These are phyloP conservation scores for Colletotrichum chrysophilum DNA, from an alignment of 2,329 filamentous ascomycete genomes.

Conservation along the genomic window DNA sequence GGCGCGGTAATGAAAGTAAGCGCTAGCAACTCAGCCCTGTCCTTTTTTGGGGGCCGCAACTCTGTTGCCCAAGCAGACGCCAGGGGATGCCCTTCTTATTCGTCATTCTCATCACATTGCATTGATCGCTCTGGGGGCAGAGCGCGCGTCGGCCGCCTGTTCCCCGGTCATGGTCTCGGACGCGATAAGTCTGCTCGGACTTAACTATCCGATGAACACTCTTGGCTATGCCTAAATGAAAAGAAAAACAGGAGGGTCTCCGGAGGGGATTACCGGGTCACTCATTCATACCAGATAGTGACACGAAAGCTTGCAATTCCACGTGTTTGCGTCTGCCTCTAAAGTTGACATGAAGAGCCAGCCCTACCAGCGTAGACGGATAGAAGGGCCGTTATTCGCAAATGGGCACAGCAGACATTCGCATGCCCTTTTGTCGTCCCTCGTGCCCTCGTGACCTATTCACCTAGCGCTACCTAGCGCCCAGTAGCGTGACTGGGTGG, in stretches of 20 bases:
- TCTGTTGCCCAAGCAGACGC: not conserved
- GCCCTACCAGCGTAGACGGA: not conserved
- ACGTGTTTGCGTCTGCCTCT: not conserved
- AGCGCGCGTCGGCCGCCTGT: not conserved
- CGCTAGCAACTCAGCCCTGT: constrained; percentile 16
- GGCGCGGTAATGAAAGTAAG: constrained; percentile 5
- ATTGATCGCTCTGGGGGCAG: not conserved
- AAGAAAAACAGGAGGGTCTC: not conserved
- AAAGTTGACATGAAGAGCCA: not conserved
- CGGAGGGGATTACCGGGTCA: not conserved
- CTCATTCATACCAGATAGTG: not conserved
- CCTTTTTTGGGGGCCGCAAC: not conserved
- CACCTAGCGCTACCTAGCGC: not conserved
- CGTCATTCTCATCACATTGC: not conserved
- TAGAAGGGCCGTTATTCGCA: not conserved
- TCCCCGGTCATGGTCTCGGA: not conserved
- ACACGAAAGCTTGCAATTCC: not conserved
- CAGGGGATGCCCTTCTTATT: not conserved
- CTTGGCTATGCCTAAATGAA: not conserved
- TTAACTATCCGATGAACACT: not conserved
- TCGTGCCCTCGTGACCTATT: not conserved
- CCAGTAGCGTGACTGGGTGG: not conserved
- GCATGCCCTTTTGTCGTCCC: not conserved
- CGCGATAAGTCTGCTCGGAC: not conserved
- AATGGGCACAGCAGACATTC: not conserved